Evolutionary conservation across 2,329 filamentous ascomycete species (phyloP), one percentile per base, ranked within the genome.

Genomic region (Daldinia sp.): DNA sequence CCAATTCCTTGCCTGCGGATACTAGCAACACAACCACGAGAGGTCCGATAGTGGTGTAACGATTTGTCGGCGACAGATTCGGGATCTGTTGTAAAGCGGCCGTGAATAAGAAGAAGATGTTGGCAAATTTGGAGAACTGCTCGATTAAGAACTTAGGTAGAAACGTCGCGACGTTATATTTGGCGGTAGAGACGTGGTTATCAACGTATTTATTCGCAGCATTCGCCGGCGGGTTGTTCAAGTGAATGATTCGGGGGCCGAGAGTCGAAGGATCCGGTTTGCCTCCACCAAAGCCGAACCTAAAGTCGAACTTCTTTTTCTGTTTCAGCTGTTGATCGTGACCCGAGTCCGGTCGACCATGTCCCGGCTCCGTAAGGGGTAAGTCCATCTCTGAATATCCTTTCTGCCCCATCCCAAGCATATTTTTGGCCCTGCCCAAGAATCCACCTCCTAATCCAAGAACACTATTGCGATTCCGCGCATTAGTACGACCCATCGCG

Each of bases 71-170:
- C 30, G 94, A 97, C 64, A 99, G 90, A 68, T 91, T 90, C 19
- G 95, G 95, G 64, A 99, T 97, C 77, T 99, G 95, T 81, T 99
- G 95, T 45, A 99, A 81, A 37, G 87, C 89, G 13, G 95, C 94
- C 34, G 95, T 99, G 78, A 99, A 98, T 76, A 99, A 86, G 90
- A 99, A 99, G 83, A 99, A 99, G 74, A 99, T 80, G 79, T 99
- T 99, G 82, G 95, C 95, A 78, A 97, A 97, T 82, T 97, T 99
- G 64, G 94, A 97, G 80, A 99, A 99, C 77, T 99, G 95, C 78
- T 99, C 95, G 77, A 94, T 93, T 58, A 99, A 83, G 79, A 99
- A 99, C 78, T 99, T 99, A 51, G 95, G 95, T 15, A 98, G 76
- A 77, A 99, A 99, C 17, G 93, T 97, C 56, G 92, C 84, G 74